phyloP scores from a whole-genome alignment of 2,329 filamentous ascomycete species.

The Hypocreales sp. region DNA sequence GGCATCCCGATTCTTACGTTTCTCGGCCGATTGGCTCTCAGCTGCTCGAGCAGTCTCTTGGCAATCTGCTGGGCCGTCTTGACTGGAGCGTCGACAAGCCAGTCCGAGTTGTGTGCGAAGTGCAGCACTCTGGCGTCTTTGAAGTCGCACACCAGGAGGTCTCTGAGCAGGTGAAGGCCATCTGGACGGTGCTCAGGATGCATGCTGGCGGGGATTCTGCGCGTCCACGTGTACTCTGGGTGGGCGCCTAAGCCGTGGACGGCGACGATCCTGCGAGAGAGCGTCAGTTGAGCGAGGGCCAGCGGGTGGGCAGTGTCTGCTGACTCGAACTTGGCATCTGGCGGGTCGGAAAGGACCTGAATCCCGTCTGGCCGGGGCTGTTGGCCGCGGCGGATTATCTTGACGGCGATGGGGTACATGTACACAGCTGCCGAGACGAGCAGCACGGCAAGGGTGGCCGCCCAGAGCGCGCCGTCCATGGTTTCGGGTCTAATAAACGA shows the following conservation, averaged over 20 bases:
- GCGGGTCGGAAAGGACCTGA: neutral
- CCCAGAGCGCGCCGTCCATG: too few relatives aligned
- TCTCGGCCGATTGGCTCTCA: slow-evolving; percentile 1
- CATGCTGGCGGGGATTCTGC: neutral
- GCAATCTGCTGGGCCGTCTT: slow-evolving; percentile 7
- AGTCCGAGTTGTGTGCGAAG: slow-evolving; percentile 8
- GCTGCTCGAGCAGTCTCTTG: slow-evolving; percentile 3
- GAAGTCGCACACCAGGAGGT: slow-evolving; percentile 6
- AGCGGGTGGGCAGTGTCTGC: neutral
- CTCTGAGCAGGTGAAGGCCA: slow-evolving; percentile 4
- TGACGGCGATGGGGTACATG: too few relatives aligned
- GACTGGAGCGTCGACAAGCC: slow-evolving; percentile 7
- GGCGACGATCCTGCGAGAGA: slow-evolving; percentile 6
- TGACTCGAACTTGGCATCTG: slow-evolving; percentile 4
- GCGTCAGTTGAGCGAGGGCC: neutral
- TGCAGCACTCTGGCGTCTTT: slow-evolving; percentile 6
- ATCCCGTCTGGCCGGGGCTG: slow-evolving; percentile 1
- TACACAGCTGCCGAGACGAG: too few relatives aligned
- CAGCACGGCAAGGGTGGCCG: too few relatives aligned
- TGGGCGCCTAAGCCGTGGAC: slow-evolving; percentile 7
- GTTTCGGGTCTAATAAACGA: too few relatives aligned
- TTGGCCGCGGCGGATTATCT: too few relatives aligned
- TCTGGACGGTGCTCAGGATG: too few relatives aligned
- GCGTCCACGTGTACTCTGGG: slow-evolving; percentile 7
- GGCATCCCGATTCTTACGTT: neutral